Conservation (phyloP, 345 rosid genomes). For the Hypericum perforatum region DNA sequence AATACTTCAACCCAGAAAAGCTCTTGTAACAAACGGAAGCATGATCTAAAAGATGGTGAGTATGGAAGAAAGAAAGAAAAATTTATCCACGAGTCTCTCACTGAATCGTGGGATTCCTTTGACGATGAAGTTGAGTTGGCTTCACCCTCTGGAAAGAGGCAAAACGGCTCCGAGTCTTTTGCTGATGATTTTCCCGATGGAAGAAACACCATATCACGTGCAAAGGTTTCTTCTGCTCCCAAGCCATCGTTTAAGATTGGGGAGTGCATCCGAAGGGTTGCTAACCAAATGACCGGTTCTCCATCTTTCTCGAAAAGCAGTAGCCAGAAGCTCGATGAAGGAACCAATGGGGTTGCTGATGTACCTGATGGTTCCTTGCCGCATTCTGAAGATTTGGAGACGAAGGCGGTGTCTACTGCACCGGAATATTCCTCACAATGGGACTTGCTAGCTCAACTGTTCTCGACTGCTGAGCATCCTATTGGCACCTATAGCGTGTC, state of each 20-base stretch:
- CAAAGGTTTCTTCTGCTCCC: constrained; percentile 43
- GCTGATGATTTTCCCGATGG: constrained; percentile 46
- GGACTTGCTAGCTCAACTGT: neutral
- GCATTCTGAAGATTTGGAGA: constrained; percentile 30
- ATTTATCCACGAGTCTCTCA: constrained; percentile 42
- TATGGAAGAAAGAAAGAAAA: constrained; percentile 43
- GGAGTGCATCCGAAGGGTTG: constrained; percentile 83
- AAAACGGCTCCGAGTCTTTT: constrained; percentile 37
- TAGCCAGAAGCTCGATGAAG: constrained; percentile 29
- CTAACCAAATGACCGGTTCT: constrained; percentile 82
- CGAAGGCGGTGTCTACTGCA: constrained; percentile 16
- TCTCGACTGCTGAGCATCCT: neutral
- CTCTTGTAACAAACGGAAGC: constrained; percentile 44
- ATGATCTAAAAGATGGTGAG: constrained; percentile 45
- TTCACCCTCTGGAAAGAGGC: constrained; percentile 39
- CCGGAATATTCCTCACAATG: constrained; percentile 37
- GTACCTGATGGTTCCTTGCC: constrained; percentile 26
- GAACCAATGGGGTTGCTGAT: constrained; percentile 24
- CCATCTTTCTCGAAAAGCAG: constrained; percentile 45
- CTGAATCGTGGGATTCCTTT: constrained; percentile 34
- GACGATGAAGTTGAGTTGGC: constrained; percentile 31
- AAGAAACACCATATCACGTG: constrained; percentile 50
- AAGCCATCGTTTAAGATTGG: constrained; percentile 88
- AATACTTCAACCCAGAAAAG: constrained; percentile 21
- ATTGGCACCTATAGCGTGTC: neutral